Percentiles rank a stretch among this genome's conserved stretches.
Conservation (phyloP, 768 basidiomycete genomes). For the Tulasnella calospora region DNA sequence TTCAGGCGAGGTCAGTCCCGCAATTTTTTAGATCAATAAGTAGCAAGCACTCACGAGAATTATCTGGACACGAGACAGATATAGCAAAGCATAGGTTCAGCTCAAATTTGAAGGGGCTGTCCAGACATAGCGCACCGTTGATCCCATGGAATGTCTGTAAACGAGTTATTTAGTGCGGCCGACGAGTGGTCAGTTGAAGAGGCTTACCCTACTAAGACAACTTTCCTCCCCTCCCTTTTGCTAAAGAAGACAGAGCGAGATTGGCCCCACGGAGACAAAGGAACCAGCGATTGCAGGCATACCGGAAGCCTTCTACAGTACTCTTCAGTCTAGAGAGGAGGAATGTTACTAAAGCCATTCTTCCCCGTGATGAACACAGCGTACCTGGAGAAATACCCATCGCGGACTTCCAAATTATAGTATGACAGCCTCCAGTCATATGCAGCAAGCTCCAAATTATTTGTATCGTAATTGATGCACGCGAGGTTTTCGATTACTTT, state of each 20-base stretch:
- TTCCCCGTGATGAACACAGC: conserved; percentile 29
- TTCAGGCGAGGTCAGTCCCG: background rate
- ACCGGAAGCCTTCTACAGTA: conserved; percentile 27
- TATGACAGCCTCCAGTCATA: conserved; percentile 91
- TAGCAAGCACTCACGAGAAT: conserved; percentile 34
- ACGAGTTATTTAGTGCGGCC: background rate
- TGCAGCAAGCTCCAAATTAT: conserved; percentile 75
- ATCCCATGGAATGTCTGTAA: conserved; percentile 73
- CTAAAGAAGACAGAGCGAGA: conserved; percentile 38
- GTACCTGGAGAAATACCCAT: conserved; percentile 81
- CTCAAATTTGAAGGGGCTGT: background rate
- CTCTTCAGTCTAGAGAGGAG: conserved; percentile 19
- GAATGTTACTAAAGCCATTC: background rate
- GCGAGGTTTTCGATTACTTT: conserved; percentile 95
- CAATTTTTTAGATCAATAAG: conserved; percentile 42
- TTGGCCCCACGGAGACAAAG: background rate
- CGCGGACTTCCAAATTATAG: conserved; percentile 86
- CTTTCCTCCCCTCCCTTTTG: conserved; percentile 64
- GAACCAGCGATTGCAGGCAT: background rate
- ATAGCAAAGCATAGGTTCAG: background rate
- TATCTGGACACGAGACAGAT: conserved; percentile 11
- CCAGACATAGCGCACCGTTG: conserved; percentile 48
- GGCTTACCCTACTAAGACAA: conserved; percentile 57
- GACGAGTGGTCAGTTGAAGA: background rate
- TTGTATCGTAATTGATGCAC: conserved; percentile 86